Base-by-base conservation (phyloP, 2,329 filamentous ascomycete species). In the Dactylonectria macrodidyma region DNA sequence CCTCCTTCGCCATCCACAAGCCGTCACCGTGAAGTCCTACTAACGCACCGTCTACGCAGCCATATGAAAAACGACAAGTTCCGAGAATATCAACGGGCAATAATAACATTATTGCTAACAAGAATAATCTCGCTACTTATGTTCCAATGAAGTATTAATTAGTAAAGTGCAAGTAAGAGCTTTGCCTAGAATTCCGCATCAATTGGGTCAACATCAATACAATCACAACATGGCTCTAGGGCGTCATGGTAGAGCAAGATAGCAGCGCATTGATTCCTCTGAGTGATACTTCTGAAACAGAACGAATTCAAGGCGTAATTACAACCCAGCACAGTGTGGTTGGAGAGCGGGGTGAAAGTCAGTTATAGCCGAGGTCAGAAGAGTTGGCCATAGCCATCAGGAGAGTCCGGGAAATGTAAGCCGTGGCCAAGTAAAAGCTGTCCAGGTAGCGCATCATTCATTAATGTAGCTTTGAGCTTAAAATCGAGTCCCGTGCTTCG, bases 361-460 rank as follows among this genome's bases (percentile, higher is more conserved):
- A 41, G 16, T 48, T 55, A 50, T 44, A 46, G 22, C 63, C 63
- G 63, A 66, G 63, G 63, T 66, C 30, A 30, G 7, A 56, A 11
- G 22, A 24, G 33, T 52, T 62, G 47, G 36, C 58, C 52, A 58
- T 33, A 46, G 44, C 33, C 48, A 22, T 46, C 52, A 44, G 26
- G 19, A 48, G n/a, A 30, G 26, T 26, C 41, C 54, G 63, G 63
- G 54, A 66, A 66, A 61, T 56, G 19, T 38, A 34, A 66, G 34
- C 63, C 58, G 63, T 46, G 36, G 16, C 12, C 16, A 36, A n/a
- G 19, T 30, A 38, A 54, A 22, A 54, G 19, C 36, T 2, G 8
- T 3, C 11, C n/a, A 7, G 24, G 19, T 30, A 10, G 16, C 38
- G 38, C n/a, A n/a, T 24, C 9, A 12, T 47, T 24, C 9, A 12